Base-by-base conservation (phyloP, 2,329 filamentous ascomycete genomes). In the Pseudogymnoascus sp. region DNA sequence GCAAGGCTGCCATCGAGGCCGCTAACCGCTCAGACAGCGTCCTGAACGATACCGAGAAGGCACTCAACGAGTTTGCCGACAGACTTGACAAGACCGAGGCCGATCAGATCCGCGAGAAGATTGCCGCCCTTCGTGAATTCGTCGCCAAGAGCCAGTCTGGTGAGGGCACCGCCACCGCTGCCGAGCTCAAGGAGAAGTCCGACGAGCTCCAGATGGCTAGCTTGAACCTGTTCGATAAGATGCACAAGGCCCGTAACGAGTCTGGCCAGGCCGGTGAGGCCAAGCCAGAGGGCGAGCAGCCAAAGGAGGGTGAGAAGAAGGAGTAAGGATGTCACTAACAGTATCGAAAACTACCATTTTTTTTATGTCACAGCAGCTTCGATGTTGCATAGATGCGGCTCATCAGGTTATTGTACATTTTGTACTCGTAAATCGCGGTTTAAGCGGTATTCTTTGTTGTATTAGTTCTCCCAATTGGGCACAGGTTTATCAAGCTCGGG, bases 211-310 rank as follows among this genome's bases (percentile, higher is more conserved):
- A 98, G 83, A 90, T 89, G 77, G 91, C 93, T 70, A 93, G 89
- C 79, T 83, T 99, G 80, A 96, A 90, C 81, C 88, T 98, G 74
- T 98, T 99, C 78, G 95, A 98, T 83, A 97, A 98, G 89, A 96
- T 99, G 91, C 93, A 99, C 90, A 96, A 96, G 85, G 91, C 93
- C 70, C 89, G 91, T 72, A 77, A 80, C 70, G 89, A 93, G 81
- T 82, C 82, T 71, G 77, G 81, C 73, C 78, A 84, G 75, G 78
- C 84, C 73, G 68, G 75, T 71, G 46, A 56, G 46, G 46, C 78
- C 71, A 70, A 77, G 72, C 76, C 79, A 72, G 78, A 81, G 74
- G 79, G 78, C 77, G 65, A 69, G 66, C 59, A 69, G 66, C 59
- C 59, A 70, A 61, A 70, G 62, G 87, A 90, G 76, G 86, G 82